Base-by-base conservation (phyloP, 106 monocot species). In the Dioscorea alata region DNA sequence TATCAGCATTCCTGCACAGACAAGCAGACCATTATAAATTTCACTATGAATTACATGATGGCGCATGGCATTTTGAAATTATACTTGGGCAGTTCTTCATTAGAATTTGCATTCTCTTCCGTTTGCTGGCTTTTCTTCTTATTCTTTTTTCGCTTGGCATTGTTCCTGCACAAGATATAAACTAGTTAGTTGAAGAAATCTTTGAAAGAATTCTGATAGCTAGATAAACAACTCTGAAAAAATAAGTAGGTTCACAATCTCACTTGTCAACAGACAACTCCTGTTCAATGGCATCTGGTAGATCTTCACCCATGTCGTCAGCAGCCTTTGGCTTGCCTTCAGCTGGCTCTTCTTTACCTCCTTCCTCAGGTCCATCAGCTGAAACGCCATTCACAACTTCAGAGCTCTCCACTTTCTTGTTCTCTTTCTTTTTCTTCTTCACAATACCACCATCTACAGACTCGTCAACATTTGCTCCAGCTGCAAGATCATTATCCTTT, bases 401-500 rank as follows among this genome's bases (percentile, higher is more conserved):
- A 65, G 66, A 69, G 54, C 22, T 72, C 33, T 58, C 71, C 31
- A 17, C 70, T 56, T 72, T 71, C 68, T 79, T 78, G 17, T 64
- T 82, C 25, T 75, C 77, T 31, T 77, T 84, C 54, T 65, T 84
- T 16, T 71, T 77, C 60, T 87, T 80, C 66, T 71, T 74, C 70
- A 51, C 13, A n/a, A 71, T 72, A 0, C 31, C 63, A 67, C 64
- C 69, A 58, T 35, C 72, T 61, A 73, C 79, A 56, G 71, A 18
- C 15, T 14, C 60, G 73, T 60, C 69, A 16, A 12, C 32, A 17
- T 60, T 58, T 5, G 21, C 48, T 17, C 31, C 19, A 16, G 24
- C 23, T 13, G 68, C 14, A 16, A 63, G 49, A 16, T 49, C 4
- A 19, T 13, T 17, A 34, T 23, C 73, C 15, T 53, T 63, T 34